Conservation (phyloP, 2,329 filamentous ascomycete species). For the Colletotrichum somersetense region DNA sequence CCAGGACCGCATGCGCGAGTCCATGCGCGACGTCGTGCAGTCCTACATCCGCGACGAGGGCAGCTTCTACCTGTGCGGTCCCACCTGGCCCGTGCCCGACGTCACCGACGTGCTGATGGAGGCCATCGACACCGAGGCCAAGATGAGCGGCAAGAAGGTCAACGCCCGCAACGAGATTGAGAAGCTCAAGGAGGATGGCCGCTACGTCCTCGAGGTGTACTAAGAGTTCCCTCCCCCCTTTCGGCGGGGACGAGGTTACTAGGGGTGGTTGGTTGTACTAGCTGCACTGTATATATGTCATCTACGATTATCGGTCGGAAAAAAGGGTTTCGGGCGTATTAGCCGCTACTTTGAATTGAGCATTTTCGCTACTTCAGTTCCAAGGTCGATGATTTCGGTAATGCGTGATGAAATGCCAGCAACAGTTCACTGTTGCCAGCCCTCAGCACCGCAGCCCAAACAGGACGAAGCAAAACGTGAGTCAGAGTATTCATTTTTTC, state of each 20-base stretch:
- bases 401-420: neutral
- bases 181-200: slow-evolving; percentile 91
- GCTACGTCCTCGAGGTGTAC: slow-evolving; percentile 98
- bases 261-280: neutral
- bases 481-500: no score
- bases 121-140: slow-evolving; percentile 83
- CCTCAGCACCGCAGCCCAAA: no score
- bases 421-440: neutral
- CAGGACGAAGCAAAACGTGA: neutral
- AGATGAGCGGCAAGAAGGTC: slow-evolving; percentile 80
- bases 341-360: neutral
- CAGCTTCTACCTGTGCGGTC: slow-evolving; percentile 96
- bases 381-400: no score
- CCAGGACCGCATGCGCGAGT: slow-evolving; percentile 96
- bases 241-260: no score
- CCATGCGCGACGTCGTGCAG: slow-evolving; percentile 82
- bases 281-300: slow-evolving; percentile 11
- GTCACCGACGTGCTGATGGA: slow-evolving; percentile 95
- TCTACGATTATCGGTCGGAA: slow-evolving; percentile 1
- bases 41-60: slow-evolving; percentile 91
- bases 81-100: slow-evolving; percentile 98
- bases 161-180: slow-evolving; percentile 94
- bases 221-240: slow-evolving; percentile 61
- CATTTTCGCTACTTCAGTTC: neutral
- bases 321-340: slow-evolving; percentile 11